Percentiles rank a stretch among this genome's conserved stretches.
phyloP scores from a whole-genome alignment of 2,329 filamentous ascomycete species.

The Paraphoma chrysanthemicola region DNA sequence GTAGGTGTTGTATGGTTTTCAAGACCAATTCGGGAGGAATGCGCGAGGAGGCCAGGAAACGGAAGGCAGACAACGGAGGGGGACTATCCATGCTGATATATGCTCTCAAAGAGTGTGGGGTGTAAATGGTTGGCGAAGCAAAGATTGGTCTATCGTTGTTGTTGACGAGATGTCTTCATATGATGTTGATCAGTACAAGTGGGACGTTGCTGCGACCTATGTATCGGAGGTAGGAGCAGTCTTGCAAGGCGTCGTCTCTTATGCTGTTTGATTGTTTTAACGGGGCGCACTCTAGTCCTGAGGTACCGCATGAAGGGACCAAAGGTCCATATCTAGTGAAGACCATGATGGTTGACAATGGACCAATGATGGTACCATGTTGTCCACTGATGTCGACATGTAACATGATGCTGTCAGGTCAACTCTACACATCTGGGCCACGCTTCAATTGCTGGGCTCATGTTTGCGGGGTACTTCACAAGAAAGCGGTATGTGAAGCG shows the following conservation, averaged over 20 bases:
- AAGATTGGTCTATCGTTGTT: background rate
- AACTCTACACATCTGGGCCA: background rate
- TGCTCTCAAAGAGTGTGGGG: background rate
- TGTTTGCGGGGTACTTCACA: constrained; percentile 4
- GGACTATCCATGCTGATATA: constrained; percentile 12
- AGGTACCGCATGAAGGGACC: constrained; percentile 1
- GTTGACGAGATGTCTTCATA: no score
- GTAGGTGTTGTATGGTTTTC: constrained; percentile 31
- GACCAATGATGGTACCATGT: constrained; percentile 28
- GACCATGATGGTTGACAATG: constrained; percentile 33
- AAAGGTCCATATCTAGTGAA: constrained; percentile 20
- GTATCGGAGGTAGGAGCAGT: constrained; percentile 2
- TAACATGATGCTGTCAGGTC: background rate
- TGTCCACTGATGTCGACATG: constrained; percentile 20
- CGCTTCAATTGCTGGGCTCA: background rate
- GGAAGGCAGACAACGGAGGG: background rate
- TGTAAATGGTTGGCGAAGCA: background rate
- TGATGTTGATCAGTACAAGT: no score
- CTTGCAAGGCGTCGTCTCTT: background rate
- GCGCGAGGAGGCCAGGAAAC: constrained; percentile 19
- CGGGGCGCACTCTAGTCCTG: background rate
- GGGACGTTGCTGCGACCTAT: background rate
- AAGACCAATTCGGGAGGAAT: constrained; percentile 40
- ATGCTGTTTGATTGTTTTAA: background rate
- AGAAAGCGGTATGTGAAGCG: background rate